These are phyloP conservation scores for Stromatinia cepivora DNA, from an alignment of 2,329 filamentous ascomycete genomes.

Conservation along the genomic window DNA sequence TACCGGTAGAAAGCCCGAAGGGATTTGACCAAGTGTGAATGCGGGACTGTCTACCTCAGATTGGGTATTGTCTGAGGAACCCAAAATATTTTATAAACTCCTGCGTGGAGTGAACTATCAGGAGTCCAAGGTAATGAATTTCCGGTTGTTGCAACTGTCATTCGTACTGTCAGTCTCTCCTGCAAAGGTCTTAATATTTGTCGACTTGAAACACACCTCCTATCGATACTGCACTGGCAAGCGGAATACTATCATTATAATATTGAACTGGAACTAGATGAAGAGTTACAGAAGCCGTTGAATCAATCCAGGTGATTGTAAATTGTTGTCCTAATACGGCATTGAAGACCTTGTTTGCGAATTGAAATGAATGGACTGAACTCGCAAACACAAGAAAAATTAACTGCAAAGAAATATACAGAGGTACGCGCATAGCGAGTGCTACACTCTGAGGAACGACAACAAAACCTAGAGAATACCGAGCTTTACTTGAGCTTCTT, in stretches of 20 bases:
- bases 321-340: neutral
- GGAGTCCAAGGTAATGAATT: constrained; percentile 2
- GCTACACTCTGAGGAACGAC: neutral
- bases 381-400: neutral
- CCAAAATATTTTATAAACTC: constrained; percentile 5
- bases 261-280: neutral
- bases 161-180: neutral
- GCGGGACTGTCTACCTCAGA: neutral
- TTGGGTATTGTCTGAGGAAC: neutral
- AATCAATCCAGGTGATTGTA: neutral
- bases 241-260: constrained; percentile 1
- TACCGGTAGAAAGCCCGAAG: neutral
- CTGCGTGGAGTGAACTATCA: neutral
- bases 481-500: neutral
- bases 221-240: neutral
- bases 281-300: neutral
- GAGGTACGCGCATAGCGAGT: neutral
- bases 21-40: neutral
- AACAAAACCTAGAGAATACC: neutral
- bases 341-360: neutral
- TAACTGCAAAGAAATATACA: neutral
- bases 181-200: neutral
- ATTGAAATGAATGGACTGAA: neutral
- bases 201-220: neutral
- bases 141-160: neutral